Conservation (phyloP, 2,329 filamentous ascomycete species). For the Drechslerella stenobrocha region DNA sequence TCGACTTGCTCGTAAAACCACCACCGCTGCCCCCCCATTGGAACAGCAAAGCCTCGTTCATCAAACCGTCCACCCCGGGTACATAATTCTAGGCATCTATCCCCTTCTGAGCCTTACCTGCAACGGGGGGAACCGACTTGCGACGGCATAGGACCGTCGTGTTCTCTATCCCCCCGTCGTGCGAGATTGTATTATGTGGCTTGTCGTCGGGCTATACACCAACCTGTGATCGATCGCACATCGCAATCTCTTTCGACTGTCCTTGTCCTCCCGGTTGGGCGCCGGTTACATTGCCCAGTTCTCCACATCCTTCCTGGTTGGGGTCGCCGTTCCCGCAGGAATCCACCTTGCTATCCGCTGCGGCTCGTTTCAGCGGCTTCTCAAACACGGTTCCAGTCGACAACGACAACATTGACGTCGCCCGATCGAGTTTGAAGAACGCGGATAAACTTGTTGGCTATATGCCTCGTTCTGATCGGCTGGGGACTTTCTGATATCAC, state of each 20-base stretch:
- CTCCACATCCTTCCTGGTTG: constrained; percentile 2
- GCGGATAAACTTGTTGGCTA: no score
- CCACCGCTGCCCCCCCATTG: background rate
- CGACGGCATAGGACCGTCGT: constrained; percentile 45
- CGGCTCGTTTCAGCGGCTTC: constrained; percentile 40
- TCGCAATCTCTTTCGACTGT: constrained; percentile 24
- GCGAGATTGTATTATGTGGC: constrained; percentile 33
- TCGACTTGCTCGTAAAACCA: constrained; percentile 3
- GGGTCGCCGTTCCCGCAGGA: background rate
- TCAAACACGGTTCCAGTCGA: constrained; percentile 34
- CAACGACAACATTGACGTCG: background rate
- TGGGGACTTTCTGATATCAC: constrained; percentile 21
- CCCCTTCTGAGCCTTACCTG: constrained; percentile 34
- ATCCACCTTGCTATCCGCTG: constrained; percentile 6
- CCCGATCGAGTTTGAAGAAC: background rate
- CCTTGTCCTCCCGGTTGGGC: constrained; percentile 1
- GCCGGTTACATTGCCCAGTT: background rate
- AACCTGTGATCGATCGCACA: constrained; percentile 41
- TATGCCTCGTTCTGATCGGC: no score
- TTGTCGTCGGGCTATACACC: constrained; percentile 46
- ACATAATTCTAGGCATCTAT: constrained; percentile 41
- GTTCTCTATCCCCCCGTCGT: constrained; percentile 31
- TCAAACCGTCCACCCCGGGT: constrained; percentile 22
- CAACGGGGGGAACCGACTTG: constrained; percentile 32
- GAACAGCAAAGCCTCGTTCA: constrained; percentile 44